phyloP scores from a whole-genome alignment of 352 stramenopile genomes.

The Phytophthora cactorum region DNA sequence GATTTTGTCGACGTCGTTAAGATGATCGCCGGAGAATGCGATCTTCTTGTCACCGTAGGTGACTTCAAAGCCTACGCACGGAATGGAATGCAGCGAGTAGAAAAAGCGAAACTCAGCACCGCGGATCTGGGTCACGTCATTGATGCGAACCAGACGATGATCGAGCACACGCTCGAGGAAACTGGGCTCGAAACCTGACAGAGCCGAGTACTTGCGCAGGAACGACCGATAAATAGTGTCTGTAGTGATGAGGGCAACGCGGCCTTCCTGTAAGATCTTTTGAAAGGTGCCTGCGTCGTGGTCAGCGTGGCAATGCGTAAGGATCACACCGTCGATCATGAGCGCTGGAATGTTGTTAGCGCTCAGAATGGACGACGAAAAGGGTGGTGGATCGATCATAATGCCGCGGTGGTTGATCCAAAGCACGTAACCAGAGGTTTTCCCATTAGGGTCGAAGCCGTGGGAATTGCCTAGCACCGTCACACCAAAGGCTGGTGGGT shows the following conservation, averaged over 20 bases:
- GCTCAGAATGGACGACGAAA: conserved; percentile 86
- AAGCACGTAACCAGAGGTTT: conserved; percentile 95
- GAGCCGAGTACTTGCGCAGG: conserved; percentile 95
- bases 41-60: conserved; percentile 94
- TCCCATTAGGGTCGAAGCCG: conserved; percentile 95
- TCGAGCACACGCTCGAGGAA: conserved; percentile 94
- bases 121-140: conserved; percentile 93
- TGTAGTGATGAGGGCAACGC: conserved; percentile 95
- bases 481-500: conserved; percentile 95
- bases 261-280: conserved; percentile 95
- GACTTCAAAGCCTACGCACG: conserved; percentile 95
- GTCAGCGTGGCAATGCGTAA: conserved; percentile 97
- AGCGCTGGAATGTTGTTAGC: conserved; percentile 90
- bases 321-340: conserved; percentile 96
- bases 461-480: conserved; percentile 96
- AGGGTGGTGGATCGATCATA: conserved; percentile 97
- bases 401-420: conserved; percentile 97
- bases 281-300: conserved; percentile 97
- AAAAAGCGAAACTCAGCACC: conserved; percentile 96
- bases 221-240: conserved; percentile 97
- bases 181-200: conserved; percentile 91
- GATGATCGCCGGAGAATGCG: conserved; percentile 95
- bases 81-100: conserved; percentile 96
- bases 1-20: conserved; percentile 95
- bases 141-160: conserved; percentile 92